A percentile compares a stretch with the other conserved stretches of the same genome.
Evolutionary conservation across 2,329 filamentous ascomycete genomes (phyloP).

Genomic region (Sodiomyces alkalinus): DNA sequence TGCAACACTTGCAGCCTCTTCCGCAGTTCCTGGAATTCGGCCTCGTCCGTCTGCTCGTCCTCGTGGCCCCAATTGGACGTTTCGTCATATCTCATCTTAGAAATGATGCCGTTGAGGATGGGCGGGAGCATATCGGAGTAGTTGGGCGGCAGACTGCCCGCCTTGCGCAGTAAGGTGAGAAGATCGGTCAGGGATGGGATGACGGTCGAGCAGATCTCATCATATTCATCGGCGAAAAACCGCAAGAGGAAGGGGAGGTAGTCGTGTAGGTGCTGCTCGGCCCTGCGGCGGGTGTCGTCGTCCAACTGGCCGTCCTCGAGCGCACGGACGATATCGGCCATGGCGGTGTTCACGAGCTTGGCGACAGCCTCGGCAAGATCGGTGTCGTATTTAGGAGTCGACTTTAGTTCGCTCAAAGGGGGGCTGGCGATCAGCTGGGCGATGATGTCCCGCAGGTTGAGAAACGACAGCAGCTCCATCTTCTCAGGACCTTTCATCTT

Average conservation of each 20-base stretch:
- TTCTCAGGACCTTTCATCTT: slow-evolving; percentile 95
- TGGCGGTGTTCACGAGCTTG: slow-evolving; percentile 83
- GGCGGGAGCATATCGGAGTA: slow-evolving; percentile 75
- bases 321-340: slow-evolving; percentile 75
- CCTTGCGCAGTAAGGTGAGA: slow-evolving; percentile 76
- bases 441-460: slow-evolving; percentile 77
- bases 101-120: slow-evolving; percentile 80
- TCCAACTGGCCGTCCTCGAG: slow-evolving; percentile 53
- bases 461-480: slow-evolving; percentile 80
- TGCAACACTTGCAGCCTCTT: slow-evolving; percentile 83
- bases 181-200: slow-evolving; percentile 89
- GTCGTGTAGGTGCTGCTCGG: slow-evolving; percentile 65
- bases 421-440: slow-evolving; percentile 74
- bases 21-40: slow-evolving; percentile 88
- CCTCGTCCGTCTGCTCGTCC: slow-evolving; percentile 90
- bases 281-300: slow-evolving; percentile 52
- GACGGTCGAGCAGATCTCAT: slow-evolving; percentile 92
- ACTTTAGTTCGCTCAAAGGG: slow-evolving; percentile 61
- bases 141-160: slow-evolving; percentile 54
- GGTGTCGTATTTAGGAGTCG: slow-evolving; percentile 79
- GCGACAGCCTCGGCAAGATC: slow-evolving; percentile 91
- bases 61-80: slow-evolving; percentile 87
- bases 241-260: slow-evolving; percentile 81
- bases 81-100: slow-evolving; percentile 96
- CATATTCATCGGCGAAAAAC: slow-evolving; percentile 95